These are phyloP conservation scores for Protomyces inouyei DNA, from an alignment of 1,139 yeast genomes.

Conservation along the genomic window DNA sequence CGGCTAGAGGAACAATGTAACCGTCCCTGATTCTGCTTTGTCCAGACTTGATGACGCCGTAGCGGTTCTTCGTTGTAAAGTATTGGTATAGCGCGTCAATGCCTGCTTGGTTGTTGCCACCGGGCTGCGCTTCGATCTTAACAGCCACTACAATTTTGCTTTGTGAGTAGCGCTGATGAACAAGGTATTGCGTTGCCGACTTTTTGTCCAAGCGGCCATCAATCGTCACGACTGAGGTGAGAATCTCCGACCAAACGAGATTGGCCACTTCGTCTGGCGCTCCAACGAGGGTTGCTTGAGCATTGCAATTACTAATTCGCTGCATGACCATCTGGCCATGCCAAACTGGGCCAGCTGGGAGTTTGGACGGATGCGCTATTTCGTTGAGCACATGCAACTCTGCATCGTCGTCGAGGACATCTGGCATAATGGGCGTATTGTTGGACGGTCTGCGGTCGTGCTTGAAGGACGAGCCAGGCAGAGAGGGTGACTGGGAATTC, in stretches of 20 bases:
- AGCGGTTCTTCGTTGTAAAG: slow-evolving; percentile 49
- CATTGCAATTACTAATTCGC: slow-evolving; percentile 50
- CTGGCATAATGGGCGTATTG: background rate
- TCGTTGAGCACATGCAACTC: background rate
- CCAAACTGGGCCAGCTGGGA: slow-evolving; percentile 43
- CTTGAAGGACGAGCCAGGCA: background rate
- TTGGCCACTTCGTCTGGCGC: slow-evolving; percentile 37
- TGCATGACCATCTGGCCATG: slow-evolving; percentile 54
- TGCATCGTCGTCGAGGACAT: background rate
- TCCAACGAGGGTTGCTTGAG: slow-evolving; percentile 46
- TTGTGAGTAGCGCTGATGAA: slow-evolving; percentile 42
- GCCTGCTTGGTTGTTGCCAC: slow-evolving; percentile 36
- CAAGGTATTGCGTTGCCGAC: slow-evolving; percentile 56
- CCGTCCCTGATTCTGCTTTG: slow-evolving; percentile 53
- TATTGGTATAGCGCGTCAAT: slow-evolving; percentile 53
- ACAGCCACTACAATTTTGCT: slow-evolving; percentile 53
- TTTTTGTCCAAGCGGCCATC: slow-evolving; percentile 59
- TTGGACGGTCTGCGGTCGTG: background rate
- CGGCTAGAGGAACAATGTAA: slow-evolving; percentile 51
- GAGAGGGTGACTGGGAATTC: background rate
- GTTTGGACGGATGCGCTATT: background rate
- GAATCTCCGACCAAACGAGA: slow-evolving; percentile 32
- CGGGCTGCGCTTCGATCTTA: slow-evolving; percentile 39
- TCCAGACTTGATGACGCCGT: slow-evolving; percentile 56
- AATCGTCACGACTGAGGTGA: slow-evolving; percentile 42